Evolutionary conservation across 116 monocot species (phyloP).

Genomic region (Dioscorea cayenensis): DNA sequence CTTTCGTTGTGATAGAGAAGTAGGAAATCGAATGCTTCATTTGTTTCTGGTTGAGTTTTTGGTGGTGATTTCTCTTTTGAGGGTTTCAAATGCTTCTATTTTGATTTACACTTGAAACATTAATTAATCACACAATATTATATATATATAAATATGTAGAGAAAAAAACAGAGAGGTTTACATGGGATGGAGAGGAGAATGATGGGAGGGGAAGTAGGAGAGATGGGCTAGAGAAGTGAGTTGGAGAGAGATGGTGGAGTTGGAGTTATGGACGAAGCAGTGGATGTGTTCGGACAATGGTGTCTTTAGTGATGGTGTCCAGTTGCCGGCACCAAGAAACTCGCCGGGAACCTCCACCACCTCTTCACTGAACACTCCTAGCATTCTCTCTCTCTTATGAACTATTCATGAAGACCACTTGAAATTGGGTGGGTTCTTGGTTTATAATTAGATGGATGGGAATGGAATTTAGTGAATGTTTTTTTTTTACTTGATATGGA

Average conservation of each 20-base stretch:
- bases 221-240: conserved; percentile 48
- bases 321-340: no score
- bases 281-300: conserved; percentile 52
- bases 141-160: no score
- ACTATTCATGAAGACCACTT: no score
- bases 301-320: conserved; percentile 93
- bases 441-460: not conserved
- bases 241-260: conserved; percentile 47
- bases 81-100: not conserved
- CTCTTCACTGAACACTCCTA: conserved; percentile 81
- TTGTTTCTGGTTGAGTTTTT: no score
- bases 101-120: no score
- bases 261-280: conserved; percentile 31
- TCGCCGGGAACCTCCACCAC: no score
- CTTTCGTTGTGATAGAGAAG: not conserved
- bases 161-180: not conserved
- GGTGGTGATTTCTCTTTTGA: not conserved
- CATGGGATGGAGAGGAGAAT: conserved; percentile 66
- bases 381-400: conserved; percentile 27
- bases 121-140: no score
- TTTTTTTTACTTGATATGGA: no score
- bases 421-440: no score
- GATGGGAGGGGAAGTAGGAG: conserved; percentile 52
- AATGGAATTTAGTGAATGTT: no score
- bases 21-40: no score